A percentile compares a stretch with the other conserved stretches of the same genome.
These are phyloP conservation scores for Closterium sp. DNA, from an alignment of 139 green algal genomes.

Conservation along the genomic window DNA sequence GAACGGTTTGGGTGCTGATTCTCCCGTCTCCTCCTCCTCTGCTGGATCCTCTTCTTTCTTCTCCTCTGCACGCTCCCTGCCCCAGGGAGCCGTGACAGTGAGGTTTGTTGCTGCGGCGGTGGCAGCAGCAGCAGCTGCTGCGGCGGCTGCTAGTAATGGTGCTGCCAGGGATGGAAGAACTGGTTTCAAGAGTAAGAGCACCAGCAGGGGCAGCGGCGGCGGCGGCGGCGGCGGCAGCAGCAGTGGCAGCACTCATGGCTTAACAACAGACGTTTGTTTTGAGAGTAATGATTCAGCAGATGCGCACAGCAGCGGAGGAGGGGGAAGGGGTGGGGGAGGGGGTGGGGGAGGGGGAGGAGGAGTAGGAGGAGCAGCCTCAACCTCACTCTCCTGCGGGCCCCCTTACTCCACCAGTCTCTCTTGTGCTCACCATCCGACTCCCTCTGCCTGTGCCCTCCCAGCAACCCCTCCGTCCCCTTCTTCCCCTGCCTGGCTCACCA, in stretches of 20 bases:
- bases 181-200: background rate
- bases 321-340: conserved; percentile 2
- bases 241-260: background rate
- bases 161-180: background rate
- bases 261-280: background rate
- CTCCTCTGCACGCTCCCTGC: background rate
- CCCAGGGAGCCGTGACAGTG: background rate
- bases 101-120: background rate
- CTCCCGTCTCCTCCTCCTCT: background rate
- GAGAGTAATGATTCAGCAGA: background rate
- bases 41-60: background rate
- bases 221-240: conserved; percentile 15
- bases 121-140: background rate
- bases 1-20: background rate
- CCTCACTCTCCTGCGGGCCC: background rate
- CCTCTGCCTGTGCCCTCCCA: background rate
- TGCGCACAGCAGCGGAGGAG: background rate
- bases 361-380: background rate
- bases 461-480: background rate
- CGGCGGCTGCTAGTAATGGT: background rate
- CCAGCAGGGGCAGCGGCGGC: conserved; percentile 1
- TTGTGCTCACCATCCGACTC: background rate
- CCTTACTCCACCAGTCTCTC: background rate
- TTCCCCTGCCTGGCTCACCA: background rate
- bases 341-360: conserved; percentile 6